These are phyloP conservation scores for Phytophthora kernoviae DNA, from an alignment of 352 stramenopile species.

Conservation along the genomic window DNA sequence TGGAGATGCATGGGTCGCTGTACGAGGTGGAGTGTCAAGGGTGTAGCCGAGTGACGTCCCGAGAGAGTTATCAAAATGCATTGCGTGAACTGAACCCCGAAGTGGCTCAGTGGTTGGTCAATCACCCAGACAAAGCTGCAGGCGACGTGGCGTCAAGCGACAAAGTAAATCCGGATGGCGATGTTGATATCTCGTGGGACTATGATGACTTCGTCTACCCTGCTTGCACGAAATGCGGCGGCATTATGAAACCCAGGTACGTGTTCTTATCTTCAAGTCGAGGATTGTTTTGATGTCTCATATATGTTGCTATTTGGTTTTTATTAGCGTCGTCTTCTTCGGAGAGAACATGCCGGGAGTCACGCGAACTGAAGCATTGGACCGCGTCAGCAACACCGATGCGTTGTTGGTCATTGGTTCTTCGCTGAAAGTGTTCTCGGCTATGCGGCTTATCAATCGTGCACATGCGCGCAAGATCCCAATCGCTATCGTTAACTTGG, in stretches of 20 bases:
- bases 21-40: conserved; percentile 86
- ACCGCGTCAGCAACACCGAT: conserved; percentile 80
- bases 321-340: conserved; percentile 96
- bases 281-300: neutral
- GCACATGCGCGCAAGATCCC: conserved; percentile 69
- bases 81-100: conserved; percentile 85
- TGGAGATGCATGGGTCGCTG: conserved; percentile 95
- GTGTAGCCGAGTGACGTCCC: conserved; percentile 68
- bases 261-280: conserved; percentile 9
- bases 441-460: conserved; percentile 91
- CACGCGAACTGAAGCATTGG: conserved; percentile 72
- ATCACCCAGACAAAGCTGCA: conserved; percentile 38
- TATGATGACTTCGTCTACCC: conserved; percentile 86
- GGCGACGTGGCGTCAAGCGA: conserved; percentile 80
- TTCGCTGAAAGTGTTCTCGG: conserved; percentile 94
- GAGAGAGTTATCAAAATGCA: conserved; percentile 88
- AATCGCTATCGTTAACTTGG: conserved; percentile 89
- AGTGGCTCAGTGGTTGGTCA: conserved; percentile 44
- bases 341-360: conserved; percentile 92
- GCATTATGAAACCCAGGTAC: conserved; percentile 81
- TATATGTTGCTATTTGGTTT: conserved; percentile 3
- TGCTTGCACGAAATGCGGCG: conserved; percentile 71
- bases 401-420: conserved; percentile 93
- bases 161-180: conserved; percentile 89
- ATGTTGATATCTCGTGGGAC: conserved; percentile 90